Conservation (phyloP, 2,329 filamentous ascomycete genomes). For the Samsoniella hepiali region DNA sequence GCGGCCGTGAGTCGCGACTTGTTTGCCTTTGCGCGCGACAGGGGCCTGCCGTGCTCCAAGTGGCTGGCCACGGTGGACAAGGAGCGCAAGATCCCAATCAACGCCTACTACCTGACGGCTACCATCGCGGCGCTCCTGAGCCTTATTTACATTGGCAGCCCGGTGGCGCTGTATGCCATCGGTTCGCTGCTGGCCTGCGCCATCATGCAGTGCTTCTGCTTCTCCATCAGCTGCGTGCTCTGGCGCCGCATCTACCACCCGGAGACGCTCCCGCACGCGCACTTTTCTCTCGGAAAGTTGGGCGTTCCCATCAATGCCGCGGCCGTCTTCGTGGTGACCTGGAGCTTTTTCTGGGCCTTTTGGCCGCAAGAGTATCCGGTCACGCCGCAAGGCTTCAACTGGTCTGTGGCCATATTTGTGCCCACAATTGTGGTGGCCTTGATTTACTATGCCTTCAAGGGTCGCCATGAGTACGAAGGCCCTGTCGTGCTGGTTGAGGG, state of each 20-base stretch:
- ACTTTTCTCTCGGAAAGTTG: constrained; percentile 19
- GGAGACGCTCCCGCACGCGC: constrained; percentile 20
- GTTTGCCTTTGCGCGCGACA: constrained; percentile 19
- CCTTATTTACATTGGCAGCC: constrained; percentile 21
- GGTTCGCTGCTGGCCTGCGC: constrained; percentile 19
- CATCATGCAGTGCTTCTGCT: constrained; percentile 20
- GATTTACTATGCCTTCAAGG: constrained; percentile 17
- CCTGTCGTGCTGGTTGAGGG: constrained; percentile 20
- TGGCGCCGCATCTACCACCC: constrained; percentile 19
- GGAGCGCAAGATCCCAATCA: constrained; percentile 15
- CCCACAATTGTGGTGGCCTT: constrained; percentile 12
- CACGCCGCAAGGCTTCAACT: constrained; percentile 20
- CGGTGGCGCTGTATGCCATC: constrained; percentile 22
- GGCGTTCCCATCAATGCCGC: constrained; percentile 18
- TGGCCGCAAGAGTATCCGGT: constrained; percentile 21
- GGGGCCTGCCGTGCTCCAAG: constrained; percentile 10
- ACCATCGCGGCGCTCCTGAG: constrained; percentile 12
- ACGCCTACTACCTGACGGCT: constrained; percentile 18
- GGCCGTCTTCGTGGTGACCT: constrained; percentile 10
- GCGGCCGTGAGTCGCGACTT: constrained; percentile 19
- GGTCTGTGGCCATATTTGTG: constrained; percentile 17
- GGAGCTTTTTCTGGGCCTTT: constrained; percentile 22
- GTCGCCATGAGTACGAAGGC: constrained; percentile 16
- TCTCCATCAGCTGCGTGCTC: constrained; percentile 21
- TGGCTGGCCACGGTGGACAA: constrained; percentile 18